These are phyloP conservation scores for Penicillium cinerascens DNA, from an alignment of 495 filamentous ascomycete species.

Conservation along the genomic window DNA sequence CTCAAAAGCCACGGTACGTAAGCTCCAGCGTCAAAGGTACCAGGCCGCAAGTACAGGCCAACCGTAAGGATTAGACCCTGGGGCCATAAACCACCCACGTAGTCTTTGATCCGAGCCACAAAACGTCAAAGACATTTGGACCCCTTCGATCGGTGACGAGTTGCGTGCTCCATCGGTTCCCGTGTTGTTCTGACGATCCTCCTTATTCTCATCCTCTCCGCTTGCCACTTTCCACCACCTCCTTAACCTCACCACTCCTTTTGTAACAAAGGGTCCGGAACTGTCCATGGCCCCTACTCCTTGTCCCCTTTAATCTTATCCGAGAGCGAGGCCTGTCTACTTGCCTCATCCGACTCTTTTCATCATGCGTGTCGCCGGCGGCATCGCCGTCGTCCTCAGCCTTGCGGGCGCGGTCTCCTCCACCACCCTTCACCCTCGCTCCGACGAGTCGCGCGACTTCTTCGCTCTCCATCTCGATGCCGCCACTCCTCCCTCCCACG, in stretches of 20 bases:
- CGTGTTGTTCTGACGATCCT: constrained; percentile 9
- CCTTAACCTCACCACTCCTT: neutral
- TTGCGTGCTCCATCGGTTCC: neutral
- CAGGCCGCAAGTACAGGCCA: neutral
- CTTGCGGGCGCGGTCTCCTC: constrained; percentile 37
- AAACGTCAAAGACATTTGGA: neutral
- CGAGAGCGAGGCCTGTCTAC: constrained; percentile 12
- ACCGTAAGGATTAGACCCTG: neutral
- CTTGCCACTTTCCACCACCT: constrained; percentile 7
- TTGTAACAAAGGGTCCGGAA: constrained; percentile 1
- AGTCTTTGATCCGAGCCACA: neutral
- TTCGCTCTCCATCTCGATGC: constrained; percentile 81
- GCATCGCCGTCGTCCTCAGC: constrained; percentile 40
- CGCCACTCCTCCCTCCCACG: constrained; percentile 59
- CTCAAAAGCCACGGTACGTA: neutral
- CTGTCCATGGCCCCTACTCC: constrained; percentile 28
- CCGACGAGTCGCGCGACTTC: constrained; percentile 77
- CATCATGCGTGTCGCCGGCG: constrained; percentile 36
- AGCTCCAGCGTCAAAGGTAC: neutral
- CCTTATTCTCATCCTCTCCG: constrained; percentile 1
- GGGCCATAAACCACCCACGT: neutral
- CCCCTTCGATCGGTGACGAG: neutral
- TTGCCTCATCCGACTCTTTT: constrained; percentile 4
- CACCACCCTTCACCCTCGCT: constrained; percentile 44
- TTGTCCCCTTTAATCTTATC: constrained; percentile 2